These are phyloP conservation scores for Zychaea mexicana DNA, from an alignment of 371 early-diverging fungal species.

Conservation along the genomic window DNA sequence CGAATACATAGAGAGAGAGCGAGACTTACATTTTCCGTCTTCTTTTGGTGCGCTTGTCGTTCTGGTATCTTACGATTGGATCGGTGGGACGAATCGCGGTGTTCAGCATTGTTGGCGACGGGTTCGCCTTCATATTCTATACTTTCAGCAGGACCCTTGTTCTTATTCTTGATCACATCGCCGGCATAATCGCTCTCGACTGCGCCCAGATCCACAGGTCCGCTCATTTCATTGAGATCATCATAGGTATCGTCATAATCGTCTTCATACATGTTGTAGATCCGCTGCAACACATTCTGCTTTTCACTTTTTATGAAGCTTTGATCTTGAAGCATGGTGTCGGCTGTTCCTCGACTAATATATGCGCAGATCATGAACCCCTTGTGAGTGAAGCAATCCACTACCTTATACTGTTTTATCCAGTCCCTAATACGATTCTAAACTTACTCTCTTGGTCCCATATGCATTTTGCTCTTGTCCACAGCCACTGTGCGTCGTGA, in stretches of 20 bases:
- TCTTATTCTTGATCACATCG: conserved; percentile 23
- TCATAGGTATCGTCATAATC: conserved; percentile 95
- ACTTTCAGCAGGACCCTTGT: neutral
- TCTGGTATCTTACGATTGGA: conserved; percentile 61
- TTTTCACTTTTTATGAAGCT: conserved; percentile 60
- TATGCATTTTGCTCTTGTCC: conserved; percentile 65
- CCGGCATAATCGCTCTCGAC: conserved; percentile 59
- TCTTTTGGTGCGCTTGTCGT: conserved; percentile 59
- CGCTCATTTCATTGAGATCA: conserved; percentile 65
- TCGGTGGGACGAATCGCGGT: conserved; percentile 64
- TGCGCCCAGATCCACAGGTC: conserved; percentile 53
- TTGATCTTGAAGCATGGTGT: conserved; percentile 57
- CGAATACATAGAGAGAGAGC: no score
- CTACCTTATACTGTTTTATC: no score
- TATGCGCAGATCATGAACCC: neutral
- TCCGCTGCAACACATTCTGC: conserved; percentile 59
- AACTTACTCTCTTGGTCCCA: conserved; percentile 71
- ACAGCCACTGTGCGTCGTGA: conserved; percentile 39
- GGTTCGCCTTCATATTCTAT: conserved; percentile 60
- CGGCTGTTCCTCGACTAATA: conserved; percentile 42
- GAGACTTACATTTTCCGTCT: conserved; percentile 84
- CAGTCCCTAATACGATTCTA: no score
- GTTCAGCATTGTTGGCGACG: conserved; percentile 50
- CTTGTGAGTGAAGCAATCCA: no score
- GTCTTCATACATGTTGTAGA: conserved; percentile 74